Base-by-base conservation (phyloP, 2,329 filamentous ascomycete genomes). In the Phialophora expanda region DNA sequence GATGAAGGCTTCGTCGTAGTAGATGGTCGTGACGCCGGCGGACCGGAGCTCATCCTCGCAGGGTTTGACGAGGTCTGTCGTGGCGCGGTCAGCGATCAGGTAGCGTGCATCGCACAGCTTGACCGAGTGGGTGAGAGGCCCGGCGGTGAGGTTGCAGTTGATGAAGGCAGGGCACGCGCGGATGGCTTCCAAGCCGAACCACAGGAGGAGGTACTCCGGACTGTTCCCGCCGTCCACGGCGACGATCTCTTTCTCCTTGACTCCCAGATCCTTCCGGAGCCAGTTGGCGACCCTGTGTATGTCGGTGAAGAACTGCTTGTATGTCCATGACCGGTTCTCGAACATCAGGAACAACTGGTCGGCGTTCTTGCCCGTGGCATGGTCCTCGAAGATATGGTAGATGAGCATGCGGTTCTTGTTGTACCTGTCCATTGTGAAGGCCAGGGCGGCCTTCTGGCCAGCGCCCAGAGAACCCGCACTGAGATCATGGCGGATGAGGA, bases 141-240 rank as follows among this genome's bases (percentile, higher is more conserved):
- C 84, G 0, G 85, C 86, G 1, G 83, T 81, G 7, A 92, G 78
- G 73, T 73, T 73, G 74, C 88, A 86, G 75, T 92, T 92, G 74
- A 92, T 89, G 76, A 90, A 84, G 0, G 89, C 89, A 0, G 89
- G 89, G 0, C 86, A 87, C 14, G 86, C 86, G 4, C 89, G 89
- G 61, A 91, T 85, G 5, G 86, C 83, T 81, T 86, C 86, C 1
- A 89, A 77, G 0, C 84, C 89, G 44, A 91, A 73, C 85, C 88
- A 89, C 1, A 84, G 84, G 53, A 90, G 85, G 5, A 89, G 71
- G 69, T 90, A 90, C 66, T 91, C 88, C 0, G 87, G 83, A 14
- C 86, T 85, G 75, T 91, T 92, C 70, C 82, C 83, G 76, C 91
- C 85, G 75, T 89, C 90, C 62, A 91, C 80, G 2, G 84, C 86